Conservation (phyloP, 345 rosid genomes). For the Raphanus raphanistrum region DNA sequence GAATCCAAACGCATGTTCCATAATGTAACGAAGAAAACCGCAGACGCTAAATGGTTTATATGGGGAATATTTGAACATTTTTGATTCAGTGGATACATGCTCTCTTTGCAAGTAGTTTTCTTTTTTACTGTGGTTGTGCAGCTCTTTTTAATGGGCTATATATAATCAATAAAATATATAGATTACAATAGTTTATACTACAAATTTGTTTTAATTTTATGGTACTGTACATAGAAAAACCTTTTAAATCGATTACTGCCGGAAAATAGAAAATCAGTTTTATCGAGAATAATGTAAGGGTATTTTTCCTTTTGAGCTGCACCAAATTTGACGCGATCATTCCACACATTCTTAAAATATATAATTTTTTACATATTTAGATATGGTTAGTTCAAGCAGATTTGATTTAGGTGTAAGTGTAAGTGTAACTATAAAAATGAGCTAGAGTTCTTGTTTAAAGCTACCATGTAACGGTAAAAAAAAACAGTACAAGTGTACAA, state of each 20-base stretch:
- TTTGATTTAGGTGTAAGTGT: background rate
- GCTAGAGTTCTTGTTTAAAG: background rate
- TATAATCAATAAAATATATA: constrained; percentile 20
- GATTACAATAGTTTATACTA: background rate
- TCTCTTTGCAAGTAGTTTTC: constrained; percentile 10
- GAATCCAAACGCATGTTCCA: constrained; percentile 85
- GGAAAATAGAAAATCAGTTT: background rate
- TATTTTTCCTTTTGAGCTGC: background rate
- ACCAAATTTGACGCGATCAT: background rate
- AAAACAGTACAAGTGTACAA: too few relatives aligned
- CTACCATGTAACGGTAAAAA: background rate
- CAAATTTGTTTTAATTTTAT: background rate
- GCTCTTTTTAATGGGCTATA: constrained; percentile 19
- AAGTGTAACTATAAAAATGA: background rate
- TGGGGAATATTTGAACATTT: constrained; percentile 36
- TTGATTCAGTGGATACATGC: constrained; percentile 28
- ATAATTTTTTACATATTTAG: background rate
- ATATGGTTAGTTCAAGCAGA: background rate
- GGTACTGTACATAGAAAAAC: background rate
- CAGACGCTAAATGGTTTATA: constrained; percentile 27
- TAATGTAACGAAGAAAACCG: constrained; percentile 52
- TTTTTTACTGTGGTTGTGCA: constrained; percentile 9
- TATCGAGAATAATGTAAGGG: background rate
- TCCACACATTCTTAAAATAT: background rate
- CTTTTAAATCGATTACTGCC: background rate